phyloP scores from a whole-genome alignment of 176 grass and related monocot species.

The Otatea glauca region DNA sequence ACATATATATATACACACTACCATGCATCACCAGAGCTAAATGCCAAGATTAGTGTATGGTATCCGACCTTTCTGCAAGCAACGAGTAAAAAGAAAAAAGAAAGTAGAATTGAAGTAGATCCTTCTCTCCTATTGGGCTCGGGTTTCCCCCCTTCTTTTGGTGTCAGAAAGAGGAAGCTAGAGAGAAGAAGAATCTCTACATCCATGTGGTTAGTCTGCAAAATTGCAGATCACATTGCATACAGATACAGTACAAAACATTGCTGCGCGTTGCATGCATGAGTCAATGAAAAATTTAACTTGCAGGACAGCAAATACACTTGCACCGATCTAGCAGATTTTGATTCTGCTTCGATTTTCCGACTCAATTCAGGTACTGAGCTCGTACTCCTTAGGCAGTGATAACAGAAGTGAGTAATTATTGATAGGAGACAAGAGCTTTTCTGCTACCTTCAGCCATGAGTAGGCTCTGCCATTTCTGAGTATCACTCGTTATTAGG shows the following conservation, averaged over 20 bases:
- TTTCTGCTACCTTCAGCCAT: conserved; percentile 9
- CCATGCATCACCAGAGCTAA: conserved; percentile 24
- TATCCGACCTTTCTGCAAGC: conserved; percentile 35
- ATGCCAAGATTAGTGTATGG: conserved; percentile 43
- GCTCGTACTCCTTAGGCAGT: background rate
- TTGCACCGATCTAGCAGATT: background rate
- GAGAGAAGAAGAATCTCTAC: conserved; percentile 22
- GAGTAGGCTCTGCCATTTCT: conserved; percentile 38
- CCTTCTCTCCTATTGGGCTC: conserved; percentile 1
- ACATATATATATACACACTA: background rate
- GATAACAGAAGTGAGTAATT: background rate
- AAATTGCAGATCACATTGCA: conserved; percentile 22
- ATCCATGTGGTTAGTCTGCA: conserved; percentile 1
- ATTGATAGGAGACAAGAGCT: background rate
- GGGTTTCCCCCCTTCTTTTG: conserved; percentile 21
- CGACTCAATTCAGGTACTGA: background rate
- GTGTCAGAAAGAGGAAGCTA: conserved; percentile 23
- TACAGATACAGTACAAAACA: background rate
- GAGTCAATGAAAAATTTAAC: background rate
- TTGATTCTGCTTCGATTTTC: background rate
- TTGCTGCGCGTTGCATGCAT: conserved; percentile 32
- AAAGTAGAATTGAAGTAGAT: conserved; percentile 35
- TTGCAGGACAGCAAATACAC: background rate
- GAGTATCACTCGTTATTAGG: conserved; percentile 39
- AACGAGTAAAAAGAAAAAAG: background rate